Conservation (phyloP, 2,329 filamentous ascomycete genomes). For the Paracamarosporium sp. region DNA sequence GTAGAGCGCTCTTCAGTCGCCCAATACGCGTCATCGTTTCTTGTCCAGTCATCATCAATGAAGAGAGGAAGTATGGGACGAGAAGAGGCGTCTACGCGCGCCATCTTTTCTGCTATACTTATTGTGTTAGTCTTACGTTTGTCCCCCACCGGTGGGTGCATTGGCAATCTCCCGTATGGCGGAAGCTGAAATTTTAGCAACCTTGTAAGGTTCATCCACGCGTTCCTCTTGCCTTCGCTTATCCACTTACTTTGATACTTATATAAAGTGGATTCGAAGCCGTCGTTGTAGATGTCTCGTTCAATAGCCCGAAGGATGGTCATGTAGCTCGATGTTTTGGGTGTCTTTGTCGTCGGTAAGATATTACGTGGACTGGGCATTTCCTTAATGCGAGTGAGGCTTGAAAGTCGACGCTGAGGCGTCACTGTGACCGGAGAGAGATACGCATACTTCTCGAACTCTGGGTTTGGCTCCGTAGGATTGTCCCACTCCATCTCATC, state of each 20-base stretch:
- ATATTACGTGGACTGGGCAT: slow-evolving; percentile 10
- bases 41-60: slow-evolving; percentile 35
- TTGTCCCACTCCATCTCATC: slow-evolving; percentile 26
- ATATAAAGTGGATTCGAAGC: slow-evolving; percentile 15
- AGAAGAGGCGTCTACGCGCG: slow-evolving; percentile 17
- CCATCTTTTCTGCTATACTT: slow-evolving; percentile 33
- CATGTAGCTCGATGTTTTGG: slow-evolving; percentile 10
- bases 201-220: slow-evolving; percentile 22
- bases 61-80: slow-evolving; percentile 12
- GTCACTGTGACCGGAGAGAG: neutral
- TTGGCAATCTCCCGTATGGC: slow-evolving; percentile 25
- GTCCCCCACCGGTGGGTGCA: slow-evolving; percentile 23
- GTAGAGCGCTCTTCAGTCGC: slow-evolving; percentile 16
- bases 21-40: slow-evolving; percentile 32
- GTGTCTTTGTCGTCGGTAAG: neutral
- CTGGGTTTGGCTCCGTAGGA: slow-evolving; percentile 26
- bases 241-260: slow-evolving; percentile 15
- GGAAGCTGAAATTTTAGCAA: slow-evolving; percentile 23
- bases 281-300: slow-evolving; percentile 20
- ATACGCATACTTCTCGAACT: slow-evolving; percentile 9
- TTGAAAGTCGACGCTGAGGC: neutral
- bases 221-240: slow-evolving; percentile 12
- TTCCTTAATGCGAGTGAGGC: slow-evolving; percentile 13
- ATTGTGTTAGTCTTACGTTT: neutral
- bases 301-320: slow-evolving; percentile 21